A percentile compares a stretch with the other conserved stretches of the same genome.
Conservation (phyloP, 2,329 filamentous ascomycete genomes). For the Chaetomium strumarium region DNA sequence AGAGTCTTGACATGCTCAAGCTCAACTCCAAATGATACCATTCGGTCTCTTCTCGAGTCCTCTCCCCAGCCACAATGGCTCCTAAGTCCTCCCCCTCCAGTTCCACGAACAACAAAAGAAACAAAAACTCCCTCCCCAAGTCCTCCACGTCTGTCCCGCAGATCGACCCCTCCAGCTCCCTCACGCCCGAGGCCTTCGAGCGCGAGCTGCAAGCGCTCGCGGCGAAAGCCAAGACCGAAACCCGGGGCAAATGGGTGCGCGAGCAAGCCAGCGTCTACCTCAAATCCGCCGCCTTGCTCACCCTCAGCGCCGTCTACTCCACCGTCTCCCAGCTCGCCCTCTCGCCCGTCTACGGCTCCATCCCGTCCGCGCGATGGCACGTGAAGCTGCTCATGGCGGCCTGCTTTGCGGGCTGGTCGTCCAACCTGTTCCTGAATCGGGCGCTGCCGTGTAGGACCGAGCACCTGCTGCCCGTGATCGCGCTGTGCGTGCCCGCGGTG, state of each 20-base stretch:
- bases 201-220: slow-evolving; percentile 48
- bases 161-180: slow-evolving; percentile 31
- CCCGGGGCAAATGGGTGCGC: slow-evolving; percentile 29
- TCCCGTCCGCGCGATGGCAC: slow-evolving; percentile 71
- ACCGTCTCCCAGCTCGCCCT: slow-evolving; percentile 69
- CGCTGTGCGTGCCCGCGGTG: slow-evolving; percentile 65
- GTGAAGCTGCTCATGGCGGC: slow-evolving; percentile 57
- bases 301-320: slow-evolving; percentile 57
- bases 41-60: background rate
- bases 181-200: slow-evolving; percentile 49
- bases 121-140: slow-evolving; percentile 9
- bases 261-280: slow-evolving; percentile 38
- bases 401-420: slow-evolving; percentile 66
- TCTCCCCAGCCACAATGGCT: slow-evolving; percentile 27
- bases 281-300: slow-evolving; percentile 41
- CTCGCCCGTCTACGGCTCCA: slow-evolving; percentile 82
- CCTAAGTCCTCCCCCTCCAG: slow-evolving; percentile 15
- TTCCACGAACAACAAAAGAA: slow-evolving; percentile 9
- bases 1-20: slow-evolving; percentile 28
- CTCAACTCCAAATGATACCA: slow-evolving; percentile 4
- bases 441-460: slow-evolving; percentile 44
- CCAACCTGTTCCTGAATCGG: slow-evolving; percentile 51
- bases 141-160: slow-evolving; percentile 4
- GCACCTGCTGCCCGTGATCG: slow-evolving; percentile 64
- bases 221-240: slow-evolving; percentile 36